Evolutionary conservation across 208 protist species (phyloP).

Genomic region (Wallacemonas sp.): DNA sequence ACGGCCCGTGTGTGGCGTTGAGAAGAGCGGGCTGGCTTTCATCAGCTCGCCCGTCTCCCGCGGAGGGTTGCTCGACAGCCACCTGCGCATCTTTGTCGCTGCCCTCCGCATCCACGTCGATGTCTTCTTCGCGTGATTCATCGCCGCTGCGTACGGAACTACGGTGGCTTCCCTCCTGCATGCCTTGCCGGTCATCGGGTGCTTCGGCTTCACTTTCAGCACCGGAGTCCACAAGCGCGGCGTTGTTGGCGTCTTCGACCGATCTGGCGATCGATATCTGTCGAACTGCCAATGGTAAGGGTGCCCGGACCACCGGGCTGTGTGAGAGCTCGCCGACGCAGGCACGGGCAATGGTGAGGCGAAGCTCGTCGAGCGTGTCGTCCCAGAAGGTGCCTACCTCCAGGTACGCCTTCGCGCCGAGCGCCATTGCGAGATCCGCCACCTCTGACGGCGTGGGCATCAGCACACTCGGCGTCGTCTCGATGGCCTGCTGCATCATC

Average conservation of each 20-base stretch:
- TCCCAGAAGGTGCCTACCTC: conserved; percentile 37
- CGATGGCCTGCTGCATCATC: conserved; percentile 32
- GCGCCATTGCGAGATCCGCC: conserved; percentile 23
- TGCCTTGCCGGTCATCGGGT: background rate
- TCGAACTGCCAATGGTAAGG: conserved; percentile 6
- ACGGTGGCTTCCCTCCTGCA: background rate
- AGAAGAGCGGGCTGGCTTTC: no score
- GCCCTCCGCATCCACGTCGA: background rate
- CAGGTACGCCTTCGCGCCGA: conserved; percentile 42
- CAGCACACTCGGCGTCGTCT: conserved; percentile 23
- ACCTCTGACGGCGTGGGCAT: conserved; percentile 29
- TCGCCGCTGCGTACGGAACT: background rate
- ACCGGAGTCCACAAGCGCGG: background rate
- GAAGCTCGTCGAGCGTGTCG: conserved; percentile 28
- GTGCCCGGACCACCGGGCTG: conserved; percentile 15
- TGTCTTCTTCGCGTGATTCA: background rate
- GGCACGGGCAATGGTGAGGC: conserved; percentile 38
- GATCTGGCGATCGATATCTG: conserved; percentile 12
- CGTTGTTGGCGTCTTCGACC: conserved; percentile 15
- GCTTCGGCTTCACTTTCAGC: background rate
- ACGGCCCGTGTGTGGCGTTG: no score
- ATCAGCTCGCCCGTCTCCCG: no score
- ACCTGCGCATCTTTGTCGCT: background rate
- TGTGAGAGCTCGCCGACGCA: conserved; percentile 49
- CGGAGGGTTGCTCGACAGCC: no score